phyloP scores from a whole-genome alignment of 139 green algal genomes.

The Auxenochlorella protothecoides region DNA sequence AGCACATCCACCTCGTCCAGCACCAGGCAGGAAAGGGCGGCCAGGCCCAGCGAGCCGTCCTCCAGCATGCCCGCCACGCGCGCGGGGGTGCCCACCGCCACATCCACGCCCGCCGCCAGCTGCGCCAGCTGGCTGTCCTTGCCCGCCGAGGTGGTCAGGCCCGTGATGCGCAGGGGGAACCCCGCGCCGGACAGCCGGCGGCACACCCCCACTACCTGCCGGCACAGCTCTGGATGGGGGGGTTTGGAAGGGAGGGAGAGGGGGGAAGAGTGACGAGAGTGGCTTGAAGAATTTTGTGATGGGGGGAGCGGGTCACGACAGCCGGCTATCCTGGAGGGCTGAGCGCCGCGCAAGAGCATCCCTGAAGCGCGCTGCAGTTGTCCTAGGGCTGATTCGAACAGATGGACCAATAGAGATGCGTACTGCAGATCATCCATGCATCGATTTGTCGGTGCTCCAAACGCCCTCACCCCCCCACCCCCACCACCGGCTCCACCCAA shows the following conservation, averaged over 20 bases:
- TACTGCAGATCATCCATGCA: too few species aligned
- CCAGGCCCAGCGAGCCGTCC: constrained; percentile 39
- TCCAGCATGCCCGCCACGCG: constrained; percentile 48
- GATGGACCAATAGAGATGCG: too few species aligned
- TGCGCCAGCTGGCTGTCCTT: constrained; percentile 47
- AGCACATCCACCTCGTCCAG: constrained; percentile 86
- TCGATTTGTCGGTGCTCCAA: too few species aligned
- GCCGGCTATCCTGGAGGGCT: too few species aligned
- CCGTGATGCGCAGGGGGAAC: constrained; percentile 12
- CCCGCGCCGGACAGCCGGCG: constrained; percentile 22
- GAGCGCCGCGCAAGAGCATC: too few species aligned
- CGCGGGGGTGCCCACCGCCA: constrained; percentile 70
- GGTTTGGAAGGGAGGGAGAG: not conserved
- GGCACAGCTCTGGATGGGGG: constrained; percentile 34
- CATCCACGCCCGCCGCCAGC: constrained; percentile 57
- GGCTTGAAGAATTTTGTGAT: too few species aligned
- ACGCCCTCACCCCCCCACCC: too few species aligned
- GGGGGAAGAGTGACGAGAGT: too few species aligned
- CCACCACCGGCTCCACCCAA: not conserved
- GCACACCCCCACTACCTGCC: constrained; percentile 33
- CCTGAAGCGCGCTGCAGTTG: too few species aligned
- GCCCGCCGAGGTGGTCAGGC: too few species aligned
- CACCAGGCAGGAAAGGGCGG: constrained; percentile 42
- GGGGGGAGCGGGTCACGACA: too few species aligned
- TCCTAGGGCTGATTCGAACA: too few species aligned